Percentiles rank a stretch among this genome's conserved stretches.
Evolutionary conservation across 306 rosid species (phyloP).

Genomic region (Morella rubra): DNA sequence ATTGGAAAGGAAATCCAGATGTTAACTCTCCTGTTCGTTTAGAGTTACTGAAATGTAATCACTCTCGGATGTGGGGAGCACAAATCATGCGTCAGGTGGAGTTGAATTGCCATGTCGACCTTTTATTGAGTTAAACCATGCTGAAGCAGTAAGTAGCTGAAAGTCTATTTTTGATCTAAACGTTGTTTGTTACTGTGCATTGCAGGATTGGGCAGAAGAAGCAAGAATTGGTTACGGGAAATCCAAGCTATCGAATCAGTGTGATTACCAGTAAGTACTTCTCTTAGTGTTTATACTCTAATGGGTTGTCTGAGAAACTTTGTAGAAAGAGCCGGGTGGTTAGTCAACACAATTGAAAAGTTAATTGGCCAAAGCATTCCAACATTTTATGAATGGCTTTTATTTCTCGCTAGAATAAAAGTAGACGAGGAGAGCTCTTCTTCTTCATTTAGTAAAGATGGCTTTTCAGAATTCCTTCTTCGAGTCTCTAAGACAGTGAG

Average conservation of each 20-base stretch:
- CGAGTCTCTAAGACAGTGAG: neutral
- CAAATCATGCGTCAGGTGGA: constrained; percentile 87
- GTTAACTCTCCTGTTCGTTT: constrained; percentile 68
- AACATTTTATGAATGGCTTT: neutral
- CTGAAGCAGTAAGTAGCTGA: neutral
- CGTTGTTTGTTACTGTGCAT: constrained; percentile 24
- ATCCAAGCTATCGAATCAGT: constrained; percentile 81
- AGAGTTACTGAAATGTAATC: constrained; percentile 59
- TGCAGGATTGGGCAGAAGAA: constrained; percentile 81
- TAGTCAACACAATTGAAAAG: neutral
- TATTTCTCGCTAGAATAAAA: neutral
- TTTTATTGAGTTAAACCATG: neutral
- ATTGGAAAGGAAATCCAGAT: constrained; percentile 95
- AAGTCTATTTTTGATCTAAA: constrained; percentile 8
- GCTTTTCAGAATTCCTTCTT: neutral
- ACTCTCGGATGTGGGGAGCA: constrained; percentile 70
- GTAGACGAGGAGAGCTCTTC: neutral
- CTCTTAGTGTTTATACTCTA: neutral
- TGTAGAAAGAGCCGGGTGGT: neutral
- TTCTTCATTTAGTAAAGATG: neutral
- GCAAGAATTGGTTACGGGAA: constrained; percentile 59
- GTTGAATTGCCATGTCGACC: constrained; percentile 15
- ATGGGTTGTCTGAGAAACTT: constrained; percentile 12
- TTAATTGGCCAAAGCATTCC: neutral
- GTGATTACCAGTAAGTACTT: constrained; percentile 62